phyloP scores from a whole-genome alignment of 345 rosid genomes.

The Melastoma malabathricum region DNA sequence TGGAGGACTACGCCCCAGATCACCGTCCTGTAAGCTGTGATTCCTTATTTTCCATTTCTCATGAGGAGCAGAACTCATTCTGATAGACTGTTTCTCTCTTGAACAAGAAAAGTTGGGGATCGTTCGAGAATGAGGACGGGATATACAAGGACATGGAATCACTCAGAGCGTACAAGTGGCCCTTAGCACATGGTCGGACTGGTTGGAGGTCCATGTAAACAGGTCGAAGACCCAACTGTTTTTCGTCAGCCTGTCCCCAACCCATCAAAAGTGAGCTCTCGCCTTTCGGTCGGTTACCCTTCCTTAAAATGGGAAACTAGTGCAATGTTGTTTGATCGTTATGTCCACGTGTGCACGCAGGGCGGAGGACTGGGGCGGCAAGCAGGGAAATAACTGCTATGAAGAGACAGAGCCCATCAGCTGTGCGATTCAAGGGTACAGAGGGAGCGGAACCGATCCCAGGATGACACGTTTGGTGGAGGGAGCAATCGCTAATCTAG shows the following conservation, averaged over 20 bases:
- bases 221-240: constrained; percentile 47
- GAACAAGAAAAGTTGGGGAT: constrained; percentile 38
- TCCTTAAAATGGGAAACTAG: too few relatives aligned
- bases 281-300: neutral
- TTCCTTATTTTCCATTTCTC: neutral
- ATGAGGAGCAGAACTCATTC: too few relatives aligned
- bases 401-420: constrained; percentile 34
- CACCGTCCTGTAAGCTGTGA: constrained; percentile 55
- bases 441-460: constrained; percentile 30
- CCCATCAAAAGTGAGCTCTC: constrained; percentile 48
- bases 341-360: constrained; percentile 12
- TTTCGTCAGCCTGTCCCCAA: constrained; percentile 76
- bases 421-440: constrained; percentile 27
- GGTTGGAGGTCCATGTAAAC: constrained; percentile 62
- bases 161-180: constrained; percentile 66
- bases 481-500: constrained; percentile 19
- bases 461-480: constrained; percentile 38
- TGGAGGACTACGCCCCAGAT: constrained; percentile 54
- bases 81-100: too few relatives aligned
- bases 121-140: constrained; percentile 44
- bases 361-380: constrained; percentile 63
- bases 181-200: constrained; percentile 55
- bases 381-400: constrained; percentile 31
- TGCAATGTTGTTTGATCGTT: neutral
- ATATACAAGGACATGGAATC: constrained; percentile 47